phyloP scores from a whole-genome alignment of 768 basidiomycete genomes.

The Auriscalpium vulgare region DNA sequence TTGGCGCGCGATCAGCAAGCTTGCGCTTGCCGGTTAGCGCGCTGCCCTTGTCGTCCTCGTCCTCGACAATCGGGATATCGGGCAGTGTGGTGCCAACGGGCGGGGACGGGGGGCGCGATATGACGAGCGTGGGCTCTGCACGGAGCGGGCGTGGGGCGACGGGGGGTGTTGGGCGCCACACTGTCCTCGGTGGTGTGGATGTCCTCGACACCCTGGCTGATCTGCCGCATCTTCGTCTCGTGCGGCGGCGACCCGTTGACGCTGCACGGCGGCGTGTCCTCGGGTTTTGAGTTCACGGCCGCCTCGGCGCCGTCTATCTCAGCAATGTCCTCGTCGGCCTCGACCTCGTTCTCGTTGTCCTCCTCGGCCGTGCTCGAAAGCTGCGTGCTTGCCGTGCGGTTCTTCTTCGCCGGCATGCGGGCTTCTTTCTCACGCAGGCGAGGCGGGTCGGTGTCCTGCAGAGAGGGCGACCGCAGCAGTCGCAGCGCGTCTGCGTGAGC shows the following conservation, averaged over 20 bases:
- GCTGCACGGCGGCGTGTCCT: conserved; percentile 32
- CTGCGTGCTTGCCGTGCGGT: conserved; percentile 34
- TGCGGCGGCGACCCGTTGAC: conserved; percentile 50
- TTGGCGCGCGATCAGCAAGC: conserved; percentile 57
- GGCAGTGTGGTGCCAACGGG: background rate
- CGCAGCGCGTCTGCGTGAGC: background rate
- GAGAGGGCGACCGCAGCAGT: conserved; percentile 6
- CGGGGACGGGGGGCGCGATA: background rate
- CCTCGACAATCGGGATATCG: conserved; percentile 22
- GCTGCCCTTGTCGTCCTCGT: conserved; percentile 41
- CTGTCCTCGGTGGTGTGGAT: conserved; percentile 47
- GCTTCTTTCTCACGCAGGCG: conserved; percentile 40
- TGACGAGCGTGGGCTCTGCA: background rate
- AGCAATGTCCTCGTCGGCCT: conserved; percentile 38
- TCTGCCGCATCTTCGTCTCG: conserved; percentile 71
- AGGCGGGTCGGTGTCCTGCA: conserved; percentile 20
- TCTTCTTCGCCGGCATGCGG: conserved; percentile 70
- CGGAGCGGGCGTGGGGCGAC: background rate
- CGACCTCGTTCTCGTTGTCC: conserved; percentile 51
- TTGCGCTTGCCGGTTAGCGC: conserved; percentile 48
- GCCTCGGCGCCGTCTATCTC: conserved; percentile 19
- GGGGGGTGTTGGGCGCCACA: conserved; percentile 1
- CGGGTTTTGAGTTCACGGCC: conserved; percentile 25
- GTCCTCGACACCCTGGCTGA: conserved; percentile 74
- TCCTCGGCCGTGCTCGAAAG: conserved; percentile 45